These are phyloP conservation scores for Pseudognaphalium luteoalbum DNA, from an alignment of 129 eudicot species.

Conservation along the genomic window DNA sequence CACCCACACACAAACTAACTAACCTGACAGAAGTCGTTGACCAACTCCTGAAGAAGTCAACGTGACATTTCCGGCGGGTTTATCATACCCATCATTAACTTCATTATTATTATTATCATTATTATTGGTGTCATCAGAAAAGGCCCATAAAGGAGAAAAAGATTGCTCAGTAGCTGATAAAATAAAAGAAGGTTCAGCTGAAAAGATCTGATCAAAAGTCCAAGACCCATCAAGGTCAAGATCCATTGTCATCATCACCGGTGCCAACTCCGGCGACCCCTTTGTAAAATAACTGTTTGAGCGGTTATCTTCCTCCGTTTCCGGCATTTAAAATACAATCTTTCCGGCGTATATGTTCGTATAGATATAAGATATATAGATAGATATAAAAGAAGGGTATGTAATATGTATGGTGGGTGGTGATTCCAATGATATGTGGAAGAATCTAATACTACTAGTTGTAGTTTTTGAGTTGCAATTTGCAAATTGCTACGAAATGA, in stretches of 20 bases:
- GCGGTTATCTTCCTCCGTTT: conserved; percentile 25
- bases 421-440: conserved; percentile 27
- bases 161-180: conserved; percentile 68
- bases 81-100: conserved; percentile 23
- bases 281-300: conserved; percentile 7
- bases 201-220: conserved; percentile 80
- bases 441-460: conserved; percentile 32
- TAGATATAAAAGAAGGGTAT: not conserved
- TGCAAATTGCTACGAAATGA: conserved; percentile 23
- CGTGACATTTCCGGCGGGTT: conserved; percentile 32
- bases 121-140: conserved; percentile 43
- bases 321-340: conserved; percentile 20
- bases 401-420: conserved; percentile 11
- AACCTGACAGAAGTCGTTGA: conserved; percentile 33
- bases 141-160: conserved; percentile 77
- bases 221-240: conserved; percentile 78
- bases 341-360: not conserved
- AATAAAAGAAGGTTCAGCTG: conserved; percentile 52
- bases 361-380: not conserved
- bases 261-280: conserved; percentile 14
- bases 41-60: conserved; percentile 31
- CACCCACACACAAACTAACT: conserved; percentile 15
- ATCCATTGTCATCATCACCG: conserved; percentile 62
- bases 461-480: conserved; percentile 6
- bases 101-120: not conserved